Evolutionary conservation across 495 filamentous ascomycete genomes (phyloP).

Genomic region (Podospora pseudoanserina): DNA sequence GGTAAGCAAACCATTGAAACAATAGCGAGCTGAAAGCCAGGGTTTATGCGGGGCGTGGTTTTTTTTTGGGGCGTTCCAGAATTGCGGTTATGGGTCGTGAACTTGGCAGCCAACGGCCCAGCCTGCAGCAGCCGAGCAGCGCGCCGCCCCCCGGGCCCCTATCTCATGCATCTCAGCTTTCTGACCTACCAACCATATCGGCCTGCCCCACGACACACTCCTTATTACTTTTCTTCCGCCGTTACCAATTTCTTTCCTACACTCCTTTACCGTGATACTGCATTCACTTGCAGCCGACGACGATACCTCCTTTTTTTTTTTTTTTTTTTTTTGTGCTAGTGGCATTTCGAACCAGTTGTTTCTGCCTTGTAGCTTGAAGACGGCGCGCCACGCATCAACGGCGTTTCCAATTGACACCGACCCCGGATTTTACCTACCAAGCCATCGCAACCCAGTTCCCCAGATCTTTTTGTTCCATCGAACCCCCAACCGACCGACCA

Average conservation of each 20-base stretch:
- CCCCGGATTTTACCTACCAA: not conserved
- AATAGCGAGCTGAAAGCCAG: not conserved
- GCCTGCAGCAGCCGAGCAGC: not conserved
- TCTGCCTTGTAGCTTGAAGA: not conserved
- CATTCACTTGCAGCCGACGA: not conserved
- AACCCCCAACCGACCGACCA: not conserved
- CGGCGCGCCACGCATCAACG: not conserved
- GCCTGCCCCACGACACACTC: not conserved
- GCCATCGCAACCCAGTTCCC: not conserved
- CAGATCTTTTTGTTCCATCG: not conserved
- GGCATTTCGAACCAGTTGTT: not conserved
- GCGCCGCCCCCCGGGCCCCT: not conserved
- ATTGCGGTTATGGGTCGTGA: not conserved
- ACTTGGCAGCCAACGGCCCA: not conserved
- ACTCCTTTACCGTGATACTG: not conserved
- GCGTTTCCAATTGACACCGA: not conserved
- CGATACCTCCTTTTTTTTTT: not conserved
- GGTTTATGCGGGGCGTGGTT: not conserved
- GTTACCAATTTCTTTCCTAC: not conserved
- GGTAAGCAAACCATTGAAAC: not conserved
- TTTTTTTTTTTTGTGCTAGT: not conserved
- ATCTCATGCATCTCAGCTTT: not conserved
- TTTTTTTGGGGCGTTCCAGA: not conserved
- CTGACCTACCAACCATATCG: not conserved
- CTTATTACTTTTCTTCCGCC: not conserved